Base-by-base conservation (phyloP, 2,329 filamentous ascomycete species). In the Talaromyces islandicus region DNA sequence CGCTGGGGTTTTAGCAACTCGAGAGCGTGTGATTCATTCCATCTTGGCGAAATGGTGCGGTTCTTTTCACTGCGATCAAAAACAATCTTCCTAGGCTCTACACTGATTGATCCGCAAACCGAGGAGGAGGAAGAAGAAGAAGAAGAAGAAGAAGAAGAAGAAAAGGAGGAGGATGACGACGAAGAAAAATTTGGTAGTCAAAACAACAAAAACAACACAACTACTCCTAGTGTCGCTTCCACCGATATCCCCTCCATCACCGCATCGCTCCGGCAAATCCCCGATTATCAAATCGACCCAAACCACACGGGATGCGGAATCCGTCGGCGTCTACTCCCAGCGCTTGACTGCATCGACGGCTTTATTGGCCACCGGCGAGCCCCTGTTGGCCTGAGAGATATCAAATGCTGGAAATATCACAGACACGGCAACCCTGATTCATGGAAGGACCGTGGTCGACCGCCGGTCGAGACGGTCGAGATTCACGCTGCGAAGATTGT, bases 21-120 rank as follows among this genome's bases (percentile, higher is more conserved):
- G 7, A 72, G 69, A 50, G 71, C 74, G 58, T 79, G 77, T 60
- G 77, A 79, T 59, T 68, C 73, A 5, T 79, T 78, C 59, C 76
- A 79, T 50, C 66, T 78, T 0, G 77, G 77, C 12, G 75, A 78
- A 63, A 78, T 78, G 69, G 68, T 73, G 21, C 73, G 75, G 10
- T 79, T 78, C 61, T 77, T 79, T 46, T 64, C 71, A 5, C 62
- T 75, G 32, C 71, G 75, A 35, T 71, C 75, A 35, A 77, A 72
- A 54, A 78, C 74, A 0, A 68, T 78, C 38, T 74, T 75, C 38
- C 48, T 79, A n/a, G 74, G 74, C 50, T 77, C 75, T 17, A 75
- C 67, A 5, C 55, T 77, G 19, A 67, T 76, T 24, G 72, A 75
- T 56, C 69, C 70, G 2, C 69, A 74, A 14, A 72, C 73, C 46